These are phyloP conservation scores for Leishmania guyanensis DNA, from an alignment of 208 protist genomes.

Conservation along the genomic window DNA sequence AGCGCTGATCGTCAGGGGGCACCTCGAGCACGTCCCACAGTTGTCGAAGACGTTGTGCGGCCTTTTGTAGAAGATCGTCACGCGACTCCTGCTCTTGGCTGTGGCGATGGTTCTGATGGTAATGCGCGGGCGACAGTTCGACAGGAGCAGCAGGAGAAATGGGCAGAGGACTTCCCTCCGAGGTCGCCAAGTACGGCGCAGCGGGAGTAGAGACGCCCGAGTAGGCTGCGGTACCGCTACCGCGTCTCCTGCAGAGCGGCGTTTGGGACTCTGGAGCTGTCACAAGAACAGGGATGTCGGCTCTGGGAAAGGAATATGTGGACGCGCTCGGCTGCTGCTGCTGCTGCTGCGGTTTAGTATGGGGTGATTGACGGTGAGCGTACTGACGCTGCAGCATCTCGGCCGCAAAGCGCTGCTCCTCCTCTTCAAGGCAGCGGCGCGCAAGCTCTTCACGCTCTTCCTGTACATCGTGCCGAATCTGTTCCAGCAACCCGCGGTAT, in stretches of 20 bases:
- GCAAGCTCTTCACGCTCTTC: constrained; percentile 52
- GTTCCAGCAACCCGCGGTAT: constrained; percentile 19
- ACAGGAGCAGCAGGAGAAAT: constrained; percentile 17
- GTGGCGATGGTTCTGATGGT: too few species aligned
- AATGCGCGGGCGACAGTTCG: neutral
- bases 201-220: constrained; percentile 5
- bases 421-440: constrained; percentile 43
- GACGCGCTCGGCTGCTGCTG: neutral
- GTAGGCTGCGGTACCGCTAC: neutral
- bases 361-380: neutral
- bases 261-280: constrained; percentile 1
- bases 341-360: neutral
- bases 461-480: constrained; percentile 14
- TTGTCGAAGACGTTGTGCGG: constrained; percentile 34
- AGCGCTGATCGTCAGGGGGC: constrained; percentile 38
- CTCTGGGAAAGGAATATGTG: neutral
- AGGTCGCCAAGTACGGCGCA: neutral
- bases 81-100: neutral
- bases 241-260: neutral
- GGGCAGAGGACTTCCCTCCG: neutral
- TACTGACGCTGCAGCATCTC: constrained; percentile 33
- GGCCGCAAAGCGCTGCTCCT: constrained; percentile 48
- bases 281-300: neutral
- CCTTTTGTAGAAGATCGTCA: neutral
- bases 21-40: constrained; percentile 66